phyloP scores from a whole-genome alignment of 2,329 filamentous ascomycete genomes.

The Aspergillus sp. region DNA sequence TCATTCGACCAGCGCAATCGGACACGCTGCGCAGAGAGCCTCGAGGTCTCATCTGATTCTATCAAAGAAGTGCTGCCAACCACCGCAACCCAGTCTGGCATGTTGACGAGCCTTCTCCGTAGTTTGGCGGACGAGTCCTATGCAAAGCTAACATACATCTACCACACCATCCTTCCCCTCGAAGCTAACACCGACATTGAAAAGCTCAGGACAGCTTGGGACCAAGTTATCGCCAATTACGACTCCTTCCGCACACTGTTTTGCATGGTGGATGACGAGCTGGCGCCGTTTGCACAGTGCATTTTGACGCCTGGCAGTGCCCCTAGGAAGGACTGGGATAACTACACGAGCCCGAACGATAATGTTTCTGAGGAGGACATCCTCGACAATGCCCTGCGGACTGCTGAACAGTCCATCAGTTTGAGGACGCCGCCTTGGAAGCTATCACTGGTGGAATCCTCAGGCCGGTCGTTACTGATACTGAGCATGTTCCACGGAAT shows the following conservation, averaged over 20 bases:
- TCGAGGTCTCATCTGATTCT: constrained; percentile 15
- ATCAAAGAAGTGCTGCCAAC: constrained; percentile 33
- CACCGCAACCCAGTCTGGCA: constrained; percentile 36
- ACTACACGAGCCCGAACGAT: constrained; percentile 13
- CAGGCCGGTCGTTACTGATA: constrained; percentile 18
- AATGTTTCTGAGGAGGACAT: constrained; percentile 17
- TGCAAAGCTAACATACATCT: constrained; percentile 30
- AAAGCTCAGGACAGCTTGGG: constrained; percentile 25
- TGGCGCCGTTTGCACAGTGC: constrained; percentile 38
- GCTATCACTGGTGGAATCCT: constrained; percentile 21
- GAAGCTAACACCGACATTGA: constrained; percentile 21
- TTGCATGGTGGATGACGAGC: constrained; percentile 32
- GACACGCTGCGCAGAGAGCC: constrained; percentile 18
- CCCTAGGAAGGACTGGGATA: constrained; percentile 14
- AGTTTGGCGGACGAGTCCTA: constrained; percentile 17
- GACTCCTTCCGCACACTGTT: constrained; percentile 36
- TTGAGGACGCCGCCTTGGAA: constrained; percentile 23
- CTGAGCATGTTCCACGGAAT: constrained; percentile 40
- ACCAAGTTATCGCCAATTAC: constrained; percentile 25
- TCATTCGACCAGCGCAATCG: constrained; percentile 22
- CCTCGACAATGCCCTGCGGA: constrained; percentile 19
- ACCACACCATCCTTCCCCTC: constrained; percentile 30
- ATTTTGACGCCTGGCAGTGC: constrained; percentile 22
- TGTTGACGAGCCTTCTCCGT: constrained; percentile 35
- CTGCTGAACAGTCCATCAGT: constrained; percentile 22